Percentiles rank a stretch among this genome's conserved stretches.
phyloP scores from a whole-genome alignment of 106 monocot species.

The Posidonia australis region DNA sequence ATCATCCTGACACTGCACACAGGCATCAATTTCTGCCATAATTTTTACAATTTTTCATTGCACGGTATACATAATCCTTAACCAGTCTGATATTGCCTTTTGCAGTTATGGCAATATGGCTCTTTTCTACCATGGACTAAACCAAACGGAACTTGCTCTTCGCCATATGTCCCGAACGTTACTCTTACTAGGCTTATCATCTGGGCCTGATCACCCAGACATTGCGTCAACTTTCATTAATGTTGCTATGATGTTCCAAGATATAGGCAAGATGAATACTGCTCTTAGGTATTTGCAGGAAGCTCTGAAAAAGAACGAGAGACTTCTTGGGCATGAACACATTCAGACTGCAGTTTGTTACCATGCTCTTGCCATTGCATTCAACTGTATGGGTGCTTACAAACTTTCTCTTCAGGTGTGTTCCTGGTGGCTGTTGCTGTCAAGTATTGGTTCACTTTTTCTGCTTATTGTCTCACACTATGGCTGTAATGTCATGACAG shows the following conservation, averaged over 20 bases:
- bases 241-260: slow-evolving; percentile 98
- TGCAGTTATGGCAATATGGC: slow-evolving; percentile 98
- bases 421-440: not conserved
- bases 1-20: slow-evolving; percentile 96
- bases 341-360: slow-evolving; percentile 96
- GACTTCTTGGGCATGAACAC: slow-evolving; percentile 87
- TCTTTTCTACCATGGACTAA: slow-evolving; percentile 89
- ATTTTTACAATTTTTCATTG: not conserved
- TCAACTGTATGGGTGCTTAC: slow-evolving; percentile 87
- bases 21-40: slow-evolving; percentile 20
- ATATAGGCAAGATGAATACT: slow-evolving; percentile 82
- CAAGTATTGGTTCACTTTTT: not conserved
- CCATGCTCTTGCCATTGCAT: slow-evolving; percentile 98
- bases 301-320: slow-evolving; percentile 84
- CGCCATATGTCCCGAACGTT: slow-evolving; percentile 81
- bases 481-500: slow-evolving; percentile 31
- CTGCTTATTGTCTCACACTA: not conserved
- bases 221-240: slow-evolving; percentile 94
- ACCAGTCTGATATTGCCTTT: slow-evolving; percentile 5
- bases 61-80: not conserved
- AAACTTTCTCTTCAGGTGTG: slow-evolving; percentile 92
- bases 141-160: slow-evolving; percentile 83
- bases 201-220: slow-evolving; percentile 91
- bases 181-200: slow-evolving; percentile 64
- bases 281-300: slow-evolving; percentile 90